phyloP scores from a whole-genome alignment of 140 eudicot genomes.

The Cichorium intybus region DNA sequence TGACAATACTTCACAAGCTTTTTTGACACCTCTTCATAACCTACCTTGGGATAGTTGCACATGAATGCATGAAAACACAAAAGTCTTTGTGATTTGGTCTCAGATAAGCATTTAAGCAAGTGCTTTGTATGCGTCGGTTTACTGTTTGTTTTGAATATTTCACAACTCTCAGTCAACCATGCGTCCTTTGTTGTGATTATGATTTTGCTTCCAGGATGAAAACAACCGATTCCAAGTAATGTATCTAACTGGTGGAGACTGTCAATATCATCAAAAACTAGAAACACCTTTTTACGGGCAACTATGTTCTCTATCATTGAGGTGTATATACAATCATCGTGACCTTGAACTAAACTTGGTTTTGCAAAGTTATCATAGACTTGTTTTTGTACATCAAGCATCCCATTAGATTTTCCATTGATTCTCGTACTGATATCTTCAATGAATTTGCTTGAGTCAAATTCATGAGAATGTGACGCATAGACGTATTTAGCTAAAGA shows the following conservation, averaged over 20 bases:
- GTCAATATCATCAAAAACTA: constrained; percentile 20
- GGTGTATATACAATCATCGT: constrained; percentile 3
- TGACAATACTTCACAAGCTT: background rate
- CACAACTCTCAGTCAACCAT: background rate
- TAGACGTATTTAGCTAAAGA: background rate
- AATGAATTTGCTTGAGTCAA: background rate
- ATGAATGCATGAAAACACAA: constrained; percentile 5
- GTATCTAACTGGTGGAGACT: background rate
- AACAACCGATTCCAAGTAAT: background rate
- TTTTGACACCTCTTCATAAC: background rate
- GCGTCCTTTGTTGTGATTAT: constrained; percentile 7
- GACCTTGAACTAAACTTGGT: background rate
- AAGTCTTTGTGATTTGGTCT: background rate
- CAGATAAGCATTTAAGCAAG: background rate
- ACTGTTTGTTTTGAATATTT: background rate
- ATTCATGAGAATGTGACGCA: background rate
- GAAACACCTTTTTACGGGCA: too few species aligned
- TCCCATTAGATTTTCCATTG: background rate
- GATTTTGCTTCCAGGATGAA: constrained; percentile 21
- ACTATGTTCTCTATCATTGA: too few species aligned
- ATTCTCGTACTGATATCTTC: constrained; percentile 4
- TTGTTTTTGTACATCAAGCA: constrained; percentile 7
- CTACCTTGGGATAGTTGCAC: background rate
- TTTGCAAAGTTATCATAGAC: background rate
- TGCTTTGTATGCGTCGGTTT: background rate